A percentile compares a stretch with the other conserved stretches of the same genome.
These are phyloP conservation scores for Fusarium keratoplasticum DNA, from an alignment of 2,329 filamentous ascomycete genomes.

Conservation along the genomic window DNA sequence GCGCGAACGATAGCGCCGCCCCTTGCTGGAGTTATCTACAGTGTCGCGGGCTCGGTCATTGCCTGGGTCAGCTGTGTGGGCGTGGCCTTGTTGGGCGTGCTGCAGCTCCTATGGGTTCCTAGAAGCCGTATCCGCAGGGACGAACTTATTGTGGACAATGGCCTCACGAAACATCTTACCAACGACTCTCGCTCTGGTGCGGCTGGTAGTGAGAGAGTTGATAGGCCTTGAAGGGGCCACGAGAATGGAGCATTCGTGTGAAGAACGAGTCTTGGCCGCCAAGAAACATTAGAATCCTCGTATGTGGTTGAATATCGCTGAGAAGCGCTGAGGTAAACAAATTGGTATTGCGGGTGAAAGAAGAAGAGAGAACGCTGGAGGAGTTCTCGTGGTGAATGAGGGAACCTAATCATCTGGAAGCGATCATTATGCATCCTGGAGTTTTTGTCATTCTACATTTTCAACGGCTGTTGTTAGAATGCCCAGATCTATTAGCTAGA, in stretches of 20 bases:
- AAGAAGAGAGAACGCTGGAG: not conserved
- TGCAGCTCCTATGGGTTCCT: conserved; percentile 39
- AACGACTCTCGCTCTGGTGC: conserved; percentile 17
- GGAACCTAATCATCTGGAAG: not conserved
- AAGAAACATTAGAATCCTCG: not conserved
- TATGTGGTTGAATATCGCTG: not conserved
- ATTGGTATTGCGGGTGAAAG: not conserved
- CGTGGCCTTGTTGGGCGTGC: conserved; percentile 38
- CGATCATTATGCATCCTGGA: not conserved
- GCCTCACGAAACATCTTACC: conserved; percentile 25
- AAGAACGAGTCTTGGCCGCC: not conserved
- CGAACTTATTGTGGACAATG: conserved; percentile 33
- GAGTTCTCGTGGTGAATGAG: not conserved
- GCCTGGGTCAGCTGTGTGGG: conserved; percentile 55
- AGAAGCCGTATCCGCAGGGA: conserved; percentile 15
- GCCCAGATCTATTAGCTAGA: no score
- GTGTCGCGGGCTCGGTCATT: conserved; percentile 62
- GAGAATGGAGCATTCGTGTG: not conserved
- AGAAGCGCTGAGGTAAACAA: not conserved
- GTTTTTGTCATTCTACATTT: not conserved
- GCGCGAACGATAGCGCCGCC: conserved; percentile 78
- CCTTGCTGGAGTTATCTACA: conserved; percentile 75
- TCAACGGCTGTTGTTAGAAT: not conserved
- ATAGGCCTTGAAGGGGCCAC: not conserved
- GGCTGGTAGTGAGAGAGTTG: not conserved